Base-by-base conservation (phyloP, 345 rosid species). In the Camelina laxa region DNA sequence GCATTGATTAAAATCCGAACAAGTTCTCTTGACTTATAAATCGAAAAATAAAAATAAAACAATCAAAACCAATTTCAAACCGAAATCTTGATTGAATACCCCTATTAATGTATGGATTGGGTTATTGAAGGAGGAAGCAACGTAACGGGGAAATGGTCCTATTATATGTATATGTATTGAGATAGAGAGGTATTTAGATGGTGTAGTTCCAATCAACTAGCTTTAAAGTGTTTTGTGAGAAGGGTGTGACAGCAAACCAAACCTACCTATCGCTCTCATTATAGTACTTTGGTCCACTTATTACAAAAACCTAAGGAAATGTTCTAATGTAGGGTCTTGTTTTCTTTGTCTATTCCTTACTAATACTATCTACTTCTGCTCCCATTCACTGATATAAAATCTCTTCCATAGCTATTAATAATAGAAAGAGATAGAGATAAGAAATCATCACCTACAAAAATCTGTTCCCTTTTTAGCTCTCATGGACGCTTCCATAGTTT, bases 401-500 rank as follows among this genome's bases (percentile, higher is more conserved):
- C 44, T 45, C 64, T 53, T 63, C 27, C 70, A 35, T 50, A 65
- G 38, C 67, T 58, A 58, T 17, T 59, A 41, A 31, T 65, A 19
- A 16, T 9, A 56, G 53, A 50, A 20, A 67, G 68, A 68, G 47
- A 51, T 5, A 38, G 59, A 54, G 21, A 20, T 39, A 67, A 73
- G 31, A 74, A 38, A 54, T 47, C 58, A 61, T 74, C 79, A 38
- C 78, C n/a, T 30, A 7, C 22, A 55, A 47, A 54, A 12, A 19
- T 4, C 3, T 31, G 27, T 38, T 54, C 20, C 38, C 57, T 30
- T 39, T 35, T 60, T 74, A 33, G 57, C 73, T 47, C 54, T 39
- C 19, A 85, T 87, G 89, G 88, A 80, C 48, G 53, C 89, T 36
- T 82, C 56, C 0, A 57, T 58, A 69, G 60, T 77, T 55, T 73